phyloP scores from a whole-genome alignment of 1,139 yeast genomes.

The Arxiozyma slooffiae region DNA sequence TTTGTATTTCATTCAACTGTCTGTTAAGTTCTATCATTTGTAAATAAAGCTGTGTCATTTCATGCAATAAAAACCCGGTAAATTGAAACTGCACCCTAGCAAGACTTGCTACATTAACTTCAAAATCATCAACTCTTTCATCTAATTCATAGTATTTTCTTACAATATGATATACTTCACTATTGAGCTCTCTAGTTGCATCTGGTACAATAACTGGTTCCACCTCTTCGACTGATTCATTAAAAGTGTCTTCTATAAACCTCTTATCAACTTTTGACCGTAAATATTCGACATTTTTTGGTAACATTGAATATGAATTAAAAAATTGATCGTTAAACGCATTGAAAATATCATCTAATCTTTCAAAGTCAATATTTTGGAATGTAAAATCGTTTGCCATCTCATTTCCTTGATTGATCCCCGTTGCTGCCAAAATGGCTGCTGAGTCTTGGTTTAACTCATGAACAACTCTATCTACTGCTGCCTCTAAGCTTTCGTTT shows the following conservation, averaged over 20 bases:
- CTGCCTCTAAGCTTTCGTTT: constrained; percentile 24
- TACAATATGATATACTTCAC: constrained; percentile 27
- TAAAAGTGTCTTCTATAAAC: constrained; percentile 28
- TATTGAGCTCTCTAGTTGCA: constrained; percentile 23
- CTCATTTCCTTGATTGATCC: constrained; percentile 27
- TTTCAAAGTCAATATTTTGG: constrained; percentile 28
- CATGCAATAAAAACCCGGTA: constrained; percentile 29
- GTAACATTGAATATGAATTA: constrained; percentile 12
- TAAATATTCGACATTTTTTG: constrained; percentile 18
- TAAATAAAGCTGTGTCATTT: constrained; percentile 28
- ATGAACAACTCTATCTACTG: constrained; percentile 22
- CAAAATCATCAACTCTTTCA: constrained; percentile 29
- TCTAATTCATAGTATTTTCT: constrained; percentile 26
- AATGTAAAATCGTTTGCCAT: constrained; percentile 24
- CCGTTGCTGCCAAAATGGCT: constrained; percentile 30
- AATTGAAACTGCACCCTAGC: constrained; percentile 31
- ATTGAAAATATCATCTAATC: constrained; percentile 25
- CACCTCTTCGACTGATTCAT: constrained; percentile 22
- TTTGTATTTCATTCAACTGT: constrained; percentile 24
- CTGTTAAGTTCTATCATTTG: constrained; percentile 28
- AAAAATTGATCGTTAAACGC: constrained; percentile 16
- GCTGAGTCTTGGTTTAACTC: constrained; percentile 29
- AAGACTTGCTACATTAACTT: constrained; percentile 30
- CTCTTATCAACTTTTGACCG: constrained; percentile 21
- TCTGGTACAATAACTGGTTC: constrained; percentile 28